phyloP scores from a whole-genome alignment of 2,329 filamentous ascomycete species.

The Beauveria bassiana region DNA sequence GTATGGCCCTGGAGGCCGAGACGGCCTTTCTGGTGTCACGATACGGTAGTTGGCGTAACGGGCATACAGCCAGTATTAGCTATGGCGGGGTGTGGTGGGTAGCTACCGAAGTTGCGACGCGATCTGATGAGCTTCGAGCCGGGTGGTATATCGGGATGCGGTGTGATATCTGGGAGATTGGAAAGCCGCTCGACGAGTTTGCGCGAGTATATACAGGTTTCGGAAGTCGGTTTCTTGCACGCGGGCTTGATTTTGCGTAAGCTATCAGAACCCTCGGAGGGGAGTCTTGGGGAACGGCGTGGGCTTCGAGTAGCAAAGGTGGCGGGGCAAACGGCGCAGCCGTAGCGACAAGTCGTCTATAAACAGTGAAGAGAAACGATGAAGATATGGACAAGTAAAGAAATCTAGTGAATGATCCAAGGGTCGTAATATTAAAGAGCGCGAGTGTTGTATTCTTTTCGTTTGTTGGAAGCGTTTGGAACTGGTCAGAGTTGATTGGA shows the following conservation, averaged over 20 bases:
- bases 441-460: background rate
- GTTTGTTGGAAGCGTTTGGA: background rate
- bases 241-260: background rate
- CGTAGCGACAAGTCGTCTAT: background rate
- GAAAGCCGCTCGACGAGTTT: background rate
- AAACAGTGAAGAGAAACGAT: background rate
- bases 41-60: slow-evolving; percentile 21
- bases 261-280: background rate
- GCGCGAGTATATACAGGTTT: background rate
- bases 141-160: background rate
- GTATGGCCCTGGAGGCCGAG: slow-evolving; percentile 1
- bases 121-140: background rate
- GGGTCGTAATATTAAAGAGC: slow-evolving; percentile 2
- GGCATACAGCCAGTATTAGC: slow-evolving; percentile 26
- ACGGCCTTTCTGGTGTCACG: slow-evolving; percentile 1
- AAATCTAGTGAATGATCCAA: slow-evolving; percentile 6
- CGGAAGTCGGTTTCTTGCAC: background rate
- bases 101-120: background rate
- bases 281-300: background rate
- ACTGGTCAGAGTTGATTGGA: background rate
- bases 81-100: slow-evolving; percentile 2
- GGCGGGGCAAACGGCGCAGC: slow-evolving; percentile 9
- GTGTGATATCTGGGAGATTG: background rate
- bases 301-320: background rate
- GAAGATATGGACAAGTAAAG: background rate